Evolutionary conservation across 257 asterid species (phyloP).

Genomic region (Mitragyna speciosa): DNA sequence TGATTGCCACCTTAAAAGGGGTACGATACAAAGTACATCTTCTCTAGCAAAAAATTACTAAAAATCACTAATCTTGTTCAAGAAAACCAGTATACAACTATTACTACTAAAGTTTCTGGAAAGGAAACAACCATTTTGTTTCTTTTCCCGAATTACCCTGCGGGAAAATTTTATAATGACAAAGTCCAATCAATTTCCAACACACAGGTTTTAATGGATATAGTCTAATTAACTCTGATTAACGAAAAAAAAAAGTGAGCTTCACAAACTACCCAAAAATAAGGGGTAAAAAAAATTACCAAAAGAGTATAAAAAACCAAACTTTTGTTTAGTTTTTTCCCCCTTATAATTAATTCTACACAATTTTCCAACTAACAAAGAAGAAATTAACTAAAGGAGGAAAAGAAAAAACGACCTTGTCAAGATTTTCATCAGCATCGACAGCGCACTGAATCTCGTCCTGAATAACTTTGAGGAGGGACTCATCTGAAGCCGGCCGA

Average conservation of each 20-base stretch:
- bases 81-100: neutral
- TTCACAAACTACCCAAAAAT: neutral
- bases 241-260: no score
- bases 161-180: neutral
- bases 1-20: neutral
- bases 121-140: neutral
- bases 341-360: neutral
- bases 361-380: neutral
- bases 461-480: slow-evolving; percentile 51
- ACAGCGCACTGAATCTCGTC: slow-evolving; percentile 57
- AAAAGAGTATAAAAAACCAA: neutral
- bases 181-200: neutral
- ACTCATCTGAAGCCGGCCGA: slow-evolving; percentile 45
- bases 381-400: neutral
- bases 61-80: no score
- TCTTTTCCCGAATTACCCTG: neutral
- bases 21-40: no score
- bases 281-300: neutral
- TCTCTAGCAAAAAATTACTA: neutral
- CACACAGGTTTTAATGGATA: neutral
- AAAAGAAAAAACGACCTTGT: neutral
- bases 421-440: slow-evolving; percentile 23
- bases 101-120: neutral
- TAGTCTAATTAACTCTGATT: neutral
- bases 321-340: neutral